Evolutionary conservation across 1,284 basidiomycete genomes (phyloP).

Genomic region (Ganoderma sinense): DNA sequence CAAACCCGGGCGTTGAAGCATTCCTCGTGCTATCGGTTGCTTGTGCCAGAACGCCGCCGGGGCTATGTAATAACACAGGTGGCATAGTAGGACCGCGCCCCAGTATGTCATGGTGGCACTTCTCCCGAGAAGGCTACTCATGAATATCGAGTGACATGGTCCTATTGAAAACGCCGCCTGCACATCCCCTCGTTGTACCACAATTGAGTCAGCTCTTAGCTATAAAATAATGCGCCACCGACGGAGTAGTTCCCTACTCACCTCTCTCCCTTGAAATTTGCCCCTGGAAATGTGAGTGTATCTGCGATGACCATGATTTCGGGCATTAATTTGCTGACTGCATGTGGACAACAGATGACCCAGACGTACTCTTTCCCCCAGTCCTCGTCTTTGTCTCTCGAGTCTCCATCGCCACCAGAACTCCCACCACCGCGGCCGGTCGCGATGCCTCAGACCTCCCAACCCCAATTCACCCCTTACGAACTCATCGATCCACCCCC

Average conservation of each 20-base stretch:
- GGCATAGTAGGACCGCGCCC: neutral
- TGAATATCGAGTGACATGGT: neutral
- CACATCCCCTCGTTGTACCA: neutral
- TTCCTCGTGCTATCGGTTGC: neutral
- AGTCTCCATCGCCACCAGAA: neutral
- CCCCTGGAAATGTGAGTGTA: neutral
- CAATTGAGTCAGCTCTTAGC: neutral
- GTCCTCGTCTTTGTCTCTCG: neutral
- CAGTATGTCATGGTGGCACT: neutral
- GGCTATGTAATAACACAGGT: neutral
- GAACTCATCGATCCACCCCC: neutral
- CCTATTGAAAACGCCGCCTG: neutral
- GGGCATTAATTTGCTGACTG: neutral
- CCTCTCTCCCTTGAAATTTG: neutral
- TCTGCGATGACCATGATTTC: neutral
- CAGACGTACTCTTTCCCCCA: neutral
- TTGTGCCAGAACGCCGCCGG: neutral
- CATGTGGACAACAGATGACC: neutral
- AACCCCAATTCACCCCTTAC: neutral
- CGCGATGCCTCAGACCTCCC: neutral
- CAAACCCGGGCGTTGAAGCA: no score
- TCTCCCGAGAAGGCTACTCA: neutral
- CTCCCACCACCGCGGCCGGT: neutral
- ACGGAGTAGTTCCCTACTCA: neutral
- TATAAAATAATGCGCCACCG: neutral